Conservation (phyloP, 371 early-diverging fungal species). For the Batrachochytrium dendrobatidis region DNA sequence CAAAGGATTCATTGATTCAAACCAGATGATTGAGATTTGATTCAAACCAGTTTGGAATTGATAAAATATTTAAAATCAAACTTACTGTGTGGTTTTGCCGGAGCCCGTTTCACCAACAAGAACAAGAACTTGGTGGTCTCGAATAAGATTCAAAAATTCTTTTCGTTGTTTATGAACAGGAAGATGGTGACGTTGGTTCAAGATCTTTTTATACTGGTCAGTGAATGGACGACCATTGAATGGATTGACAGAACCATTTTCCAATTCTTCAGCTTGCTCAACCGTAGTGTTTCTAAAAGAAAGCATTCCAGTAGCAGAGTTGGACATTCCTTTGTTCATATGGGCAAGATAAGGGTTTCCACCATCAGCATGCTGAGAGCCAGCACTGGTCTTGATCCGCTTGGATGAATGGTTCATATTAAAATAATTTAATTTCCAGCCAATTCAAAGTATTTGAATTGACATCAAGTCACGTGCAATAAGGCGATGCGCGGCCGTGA, state of each 20-base stretch:
- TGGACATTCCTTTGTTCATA: not conserved
- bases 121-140: slow-evolving; percentile 76
- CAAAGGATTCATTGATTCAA: too few relatives aligned
- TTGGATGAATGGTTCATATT: too few relatives aligned
- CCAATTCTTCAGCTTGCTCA: slow-evolving; percentile 44
- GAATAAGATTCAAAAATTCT: slow-evolving; percentile 78
- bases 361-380: too few relatives aligned
- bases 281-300: slow-evolving; percentile 35
- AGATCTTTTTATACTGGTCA: slow-evolving; percentile 72
- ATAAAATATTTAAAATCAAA: too few relatives aligned
- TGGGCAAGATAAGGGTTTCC: slow-evolving; percentile 14
- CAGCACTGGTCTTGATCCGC: too few relatives aligned
- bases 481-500: too few relatives aligned
- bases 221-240: slow-evolving; percentile 74
- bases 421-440: too few relatives aligned
- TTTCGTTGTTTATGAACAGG: slow-evolving; percentile 85
- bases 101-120: slow-evolving; percentile 86
- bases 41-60: too few relatives aligned
- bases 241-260: slow-evolving; percentile 67
- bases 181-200: slow-evolving; percentile 70
- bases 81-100: slow-evolving; percentile 92
- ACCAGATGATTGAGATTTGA: not conserved
- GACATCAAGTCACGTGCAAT: too few relatives aligned
- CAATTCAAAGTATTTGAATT: too few relatives aligned
- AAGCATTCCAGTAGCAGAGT: slow-evolving; percentile 11